Conservation (phyloP, 2,329 filamentous ascomycete genomes). For the Xylaria arbuscula region DNA sequence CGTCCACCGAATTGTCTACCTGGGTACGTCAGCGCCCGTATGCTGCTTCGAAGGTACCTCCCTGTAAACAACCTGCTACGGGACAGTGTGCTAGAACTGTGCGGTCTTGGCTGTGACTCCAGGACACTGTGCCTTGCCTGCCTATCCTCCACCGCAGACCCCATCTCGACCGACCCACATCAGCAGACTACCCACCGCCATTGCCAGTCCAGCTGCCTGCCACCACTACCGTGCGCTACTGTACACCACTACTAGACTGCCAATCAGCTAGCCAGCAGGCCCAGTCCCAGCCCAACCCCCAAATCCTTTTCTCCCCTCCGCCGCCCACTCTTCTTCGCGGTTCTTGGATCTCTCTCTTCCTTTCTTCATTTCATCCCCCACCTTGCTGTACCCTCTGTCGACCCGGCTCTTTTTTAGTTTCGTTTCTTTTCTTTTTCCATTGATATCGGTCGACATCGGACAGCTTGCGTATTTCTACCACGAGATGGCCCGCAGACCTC, state of each 20-base stretch:
- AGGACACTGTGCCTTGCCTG: slow-evolving; percentile 21
- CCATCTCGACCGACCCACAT: slow-evolving; percentile 30
- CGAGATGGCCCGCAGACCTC: slow-evolving; percentile 54
- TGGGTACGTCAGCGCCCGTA: neutral
- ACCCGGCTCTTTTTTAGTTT: slow-evolving; percentile 36
- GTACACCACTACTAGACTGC: slow-evolving; percentile 28
- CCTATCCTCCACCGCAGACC: slow-evolving; percentile 8
- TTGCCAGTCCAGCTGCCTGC: slow-evolving; percentile 30
- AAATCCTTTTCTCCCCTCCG: slow-evolving; percentile 39
- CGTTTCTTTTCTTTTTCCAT: slow-evolving; percentile 33
- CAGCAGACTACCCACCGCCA: slow-evolving; percentile 29
- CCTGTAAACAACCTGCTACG: neutral
- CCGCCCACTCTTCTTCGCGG: slow-evolving; percentile 47
- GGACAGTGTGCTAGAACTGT: slow-evolving; percentile 27
- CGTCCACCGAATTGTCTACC: neutral
- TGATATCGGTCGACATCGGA: slow-evolving; percentile 43
- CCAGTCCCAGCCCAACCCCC: slow-evolving; percentile 44
- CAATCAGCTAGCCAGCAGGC: slow-evolving; percentile 36
- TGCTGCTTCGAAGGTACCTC: slow-evolving; percentile 7
- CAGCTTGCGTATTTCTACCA: slow-evolving; percentile 35
- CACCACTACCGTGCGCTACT: slow-evolving; percentile 11
- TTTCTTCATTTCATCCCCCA: slow-evolving; percentile 32
- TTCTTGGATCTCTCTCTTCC: slow-evolving; percentile 41
- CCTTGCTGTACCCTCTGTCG: slow-evolving; percentile 38
- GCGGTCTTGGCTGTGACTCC: slow-evolving; percentile 20